phyloP scores from a whole-genome alignment of 78 protist species.

The Guillardia theta region DNA sequence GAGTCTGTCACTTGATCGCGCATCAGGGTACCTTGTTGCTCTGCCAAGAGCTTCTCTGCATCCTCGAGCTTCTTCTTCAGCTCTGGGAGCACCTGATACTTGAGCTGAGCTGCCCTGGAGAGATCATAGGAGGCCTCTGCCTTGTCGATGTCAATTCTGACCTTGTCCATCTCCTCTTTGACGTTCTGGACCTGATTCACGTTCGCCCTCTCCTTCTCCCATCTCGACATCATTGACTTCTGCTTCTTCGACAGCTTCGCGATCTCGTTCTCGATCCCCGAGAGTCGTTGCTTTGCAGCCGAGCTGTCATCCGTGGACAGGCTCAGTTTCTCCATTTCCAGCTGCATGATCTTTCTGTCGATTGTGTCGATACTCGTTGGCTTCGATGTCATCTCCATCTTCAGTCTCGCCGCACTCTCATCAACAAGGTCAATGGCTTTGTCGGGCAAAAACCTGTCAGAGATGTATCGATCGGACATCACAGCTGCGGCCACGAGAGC shows the following conservation, averaged over 20 bases:
- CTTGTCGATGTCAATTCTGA: not conserved
- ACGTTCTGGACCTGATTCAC: not conserved
- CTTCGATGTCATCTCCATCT: slow-evolving; percentile 82
- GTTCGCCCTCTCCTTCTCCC: not conserved
- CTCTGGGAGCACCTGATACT: not conserved
- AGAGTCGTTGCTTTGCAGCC: not conserved
- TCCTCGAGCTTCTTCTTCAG: not conserved
- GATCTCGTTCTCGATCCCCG: slow-evolving; percentile 58
- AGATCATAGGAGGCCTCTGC: not conserved
- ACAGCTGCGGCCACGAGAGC: slow-evolving; percentile 94
- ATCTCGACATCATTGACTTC: not conserved
- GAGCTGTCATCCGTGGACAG: not conserved
- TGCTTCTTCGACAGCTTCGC: not conserved
- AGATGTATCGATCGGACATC: slow-evolving; percentile 90
- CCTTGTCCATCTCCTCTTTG: not conserved
- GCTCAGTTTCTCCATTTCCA: slow-evolving; percentile 42
- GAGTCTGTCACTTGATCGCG: not conserved
- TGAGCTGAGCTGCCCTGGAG: not conserved
- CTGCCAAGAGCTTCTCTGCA: not conserved
- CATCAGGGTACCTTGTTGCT: not conserved
- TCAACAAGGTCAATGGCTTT: slow-evolving; percentile 97
- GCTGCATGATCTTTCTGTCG: slow-evolving; percentile 66
- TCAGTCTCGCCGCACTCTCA: slow-evolving; percentile 78
- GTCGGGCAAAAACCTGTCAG: slow-evolving; percentile 96
- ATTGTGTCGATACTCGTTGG: slow-evolving; percentile 90